phyloP scores from a whole-genome alignment of 192 early-diverging fungal species.

The Umbelopsis isabellina region DNA sequence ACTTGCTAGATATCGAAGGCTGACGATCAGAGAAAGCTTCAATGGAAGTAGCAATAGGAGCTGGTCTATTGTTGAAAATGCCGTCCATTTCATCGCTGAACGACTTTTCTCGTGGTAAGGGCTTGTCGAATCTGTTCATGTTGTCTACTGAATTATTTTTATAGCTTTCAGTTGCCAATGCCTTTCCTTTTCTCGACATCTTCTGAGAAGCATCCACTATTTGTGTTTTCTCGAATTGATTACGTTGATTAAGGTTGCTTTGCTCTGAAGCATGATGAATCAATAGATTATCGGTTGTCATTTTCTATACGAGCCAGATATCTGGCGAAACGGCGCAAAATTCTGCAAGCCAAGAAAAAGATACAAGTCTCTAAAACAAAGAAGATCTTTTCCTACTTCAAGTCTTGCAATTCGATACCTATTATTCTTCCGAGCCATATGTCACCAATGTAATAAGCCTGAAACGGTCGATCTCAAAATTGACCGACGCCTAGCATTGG shows the following conservation, averaged over 20 bases:
- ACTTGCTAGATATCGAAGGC: constrained; percentile 4
- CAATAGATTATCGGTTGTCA: neutral
- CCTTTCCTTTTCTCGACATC: neutral
- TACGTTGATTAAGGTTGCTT: too few species aligned
- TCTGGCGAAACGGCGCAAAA: neutral
- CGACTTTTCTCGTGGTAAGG: too few species aligned
- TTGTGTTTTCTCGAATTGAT: neutral
- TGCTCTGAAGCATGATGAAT: neutral
- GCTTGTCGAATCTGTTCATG: too few species aligned
- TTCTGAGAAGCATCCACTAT: neutral
- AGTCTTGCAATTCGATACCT: neutral
- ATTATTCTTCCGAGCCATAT: constrained; percentile 16
- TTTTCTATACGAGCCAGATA: constrained; percentile 4
- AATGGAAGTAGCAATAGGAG: neutral
- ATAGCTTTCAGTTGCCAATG: neutral
- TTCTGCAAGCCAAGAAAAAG: constrained; percentile 4
- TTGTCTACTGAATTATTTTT: too few species aligned
- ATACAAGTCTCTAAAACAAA: constrained; percentile 7
- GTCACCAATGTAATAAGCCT: constrained; percentile 4
- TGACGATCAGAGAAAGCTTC: neutral
- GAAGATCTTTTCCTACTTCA: neutral
- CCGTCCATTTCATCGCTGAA: too few species aligned
- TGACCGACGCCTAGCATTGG: constrained; percentile 3
- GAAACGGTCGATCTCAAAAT: constrained; percentile 20
- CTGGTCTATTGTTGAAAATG: too few species aligned